phyloP scores from a whole-genome alignment of 2,329 filamentous ascomycete species.

The Elsinoe australis region DNA sequence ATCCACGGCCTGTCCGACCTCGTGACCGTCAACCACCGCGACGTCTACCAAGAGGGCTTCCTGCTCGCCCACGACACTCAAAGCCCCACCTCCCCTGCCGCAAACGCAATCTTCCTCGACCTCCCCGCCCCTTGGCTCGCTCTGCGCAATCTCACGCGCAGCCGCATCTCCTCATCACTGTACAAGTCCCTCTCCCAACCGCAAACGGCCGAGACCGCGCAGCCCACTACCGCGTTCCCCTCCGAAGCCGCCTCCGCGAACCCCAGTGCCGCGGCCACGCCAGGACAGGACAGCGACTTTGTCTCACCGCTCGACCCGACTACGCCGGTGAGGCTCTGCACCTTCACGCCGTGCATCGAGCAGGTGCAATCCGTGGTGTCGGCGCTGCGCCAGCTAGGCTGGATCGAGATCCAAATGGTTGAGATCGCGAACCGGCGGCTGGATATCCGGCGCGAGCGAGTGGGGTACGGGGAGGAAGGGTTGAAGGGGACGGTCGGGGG shows the following conservation, averaged over 20 bases:
- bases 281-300: constrained; percentile 10
- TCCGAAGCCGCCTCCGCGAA: background rate
- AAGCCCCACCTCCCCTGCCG: constrained; percentile 42
- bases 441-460: constrained; percentile 72
- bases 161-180: constrained; percentile 5
- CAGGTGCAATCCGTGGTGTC: constrained; percentile 84
- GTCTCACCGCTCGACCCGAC: constrained; percentile 58
- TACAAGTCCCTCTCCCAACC: constrained; percentile 10
- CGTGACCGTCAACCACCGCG: constrained; percentile 67
- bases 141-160: constrained; percentile 63
- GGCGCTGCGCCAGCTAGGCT: constrained; percentile 69
- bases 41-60: constrained; percentile 72
- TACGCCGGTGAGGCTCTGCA: constrained; percentile 73
- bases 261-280: too few relatives aligned
- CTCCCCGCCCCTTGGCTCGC: constrained; percentile 76
- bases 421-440: constrained; percentile 74
- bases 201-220: constrained; percentile 8
- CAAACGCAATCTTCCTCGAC: constrained; percentile 69
- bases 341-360: constrained; percentile 94
- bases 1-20: constrained; percentile 58
- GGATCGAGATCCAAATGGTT: constrained; percentile 90
- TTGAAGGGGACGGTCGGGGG: constrained; percentile 59
- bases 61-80: constrained; percentile 35
- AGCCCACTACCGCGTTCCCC: background rate
- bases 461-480: constrained; percentile 64